Evolutionary conservation across 768 basidiomycete genomes (phyloP), one percentile per base, ranked within the genome.

Genomic region (Tulasnella sp.): DNA sequence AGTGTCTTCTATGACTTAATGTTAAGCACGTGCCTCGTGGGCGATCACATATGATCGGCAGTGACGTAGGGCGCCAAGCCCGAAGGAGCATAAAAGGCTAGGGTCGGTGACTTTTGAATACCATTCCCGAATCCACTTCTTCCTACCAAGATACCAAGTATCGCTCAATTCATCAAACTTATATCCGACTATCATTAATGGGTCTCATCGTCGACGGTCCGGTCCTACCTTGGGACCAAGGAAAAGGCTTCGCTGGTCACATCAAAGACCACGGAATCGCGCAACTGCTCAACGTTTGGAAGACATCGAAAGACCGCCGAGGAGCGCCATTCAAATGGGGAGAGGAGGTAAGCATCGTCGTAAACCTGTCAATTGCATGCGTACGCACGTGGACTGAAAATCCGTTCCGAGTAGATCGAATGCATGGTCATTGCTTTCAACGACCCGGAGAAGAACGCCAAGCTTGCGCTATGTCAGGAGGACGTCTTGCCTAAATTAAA

Each of bases 311-410:
- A 86, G 91, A 94, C 81, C 87, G 93, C 78, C 88, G 89, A n/a
- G 96, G 95, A 0, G 95, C 98, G 80, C 93, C 94, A 78, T 85
- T 99, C 39, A 87, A 97, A 14, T 99, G 97, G 97, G 97, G 97
- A 19, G 97, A 99, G 81, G 97, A 99, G 91, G 97, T 96, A 75
- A 83, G 34, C 25, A 45, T 58, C 34, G 45, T 71, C 31, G 25
- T n/a, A 29, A 52, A 17, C 38, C 22, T 45, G 37, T 19, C 45
- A n/a, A n/a, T n/a, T n/a, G n/a, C n/a, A n/a, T n/a, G n/a, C n/a
- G n/a, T n/a, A n/a, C n/a, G n/a, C n/a, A 8, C 17, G 19, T 39
- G 1, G n/a, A 25, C 80, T 67, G 31, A 72, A 70, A 22, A 36
- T 12, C 37, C 64, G 54, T 39, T 37, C 80, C 22, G 71, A 29